Percentiles rank a stretch among this genome's conserved stretches.
phyloP scores from a whole-genome alignment of 768 basidiomycete genomes.

The Lentinula sp. region DNA sequence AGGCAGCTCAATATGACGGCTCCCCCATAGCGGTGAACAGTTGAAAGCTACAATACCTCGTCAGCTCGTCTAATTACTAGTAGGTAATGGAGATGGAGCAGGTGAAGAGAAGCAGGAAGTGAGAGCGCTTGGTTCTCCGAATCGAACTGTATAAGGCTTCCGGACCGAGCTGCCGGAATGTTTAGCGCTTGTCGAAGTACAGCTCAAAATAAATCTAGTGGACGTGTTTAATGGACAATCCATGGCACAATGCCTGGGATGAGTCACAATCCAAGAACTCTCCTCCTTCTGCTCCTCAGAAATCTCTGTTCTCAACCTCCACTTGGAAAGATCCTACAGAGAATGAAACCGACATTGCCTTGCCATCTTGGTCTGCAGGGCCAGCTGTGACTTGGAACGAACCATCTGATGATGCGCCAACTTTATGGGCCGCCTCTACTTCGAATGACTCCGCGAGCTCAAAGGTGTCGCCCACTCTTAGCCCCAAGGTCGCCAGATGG shows the following conservation, averaged over 20 bases:
- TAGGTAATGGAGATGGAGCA: too few species aligned
- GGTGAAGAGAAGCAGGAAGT: too few species aligned
- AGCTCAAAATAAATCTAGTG: not conserved
- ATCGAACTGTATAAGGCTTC: not conserved
- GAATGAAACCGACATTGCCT: conserved; percentile 49
- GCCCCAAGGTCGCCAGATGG: not conserved
- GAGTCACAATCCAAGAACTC: conserved; percentile 26
- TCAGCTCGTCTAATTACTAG: too few species aligned
- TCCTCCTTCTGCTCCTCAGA: conserved; percentile 5
- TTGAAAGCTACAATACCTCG: too few species aligned
- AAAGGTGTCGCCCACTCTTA: not conserved
- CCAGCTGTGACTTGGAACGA: conserved; percentile 41
- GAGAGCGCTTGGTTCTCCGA: too few species aligned
- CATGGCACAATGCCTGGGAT: conserved; percentile 70
- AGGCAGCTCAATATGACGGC: too few species aligned
- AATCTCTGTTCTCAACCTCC: conserved; percentile 6
- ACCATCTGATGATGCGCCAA: conserved; percentile 28
- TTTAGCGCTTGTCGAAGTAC: not conserved
- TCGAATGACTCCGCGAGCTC: not conserved
- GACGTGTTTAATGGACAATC: conserved; percentile 54
- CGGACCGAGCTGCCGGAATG: not conserved
- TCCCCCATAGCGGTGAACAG: too few species aligned
- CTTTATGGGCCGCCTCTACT: conserved; percentile 31
- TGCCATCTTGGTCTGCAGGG: conserved; percentile 52
- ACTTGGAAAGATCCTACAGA: conserved; percentile 19